Percentiles rank a stretch among this genome's conserved stretches.
phyloP scores from a whole-genome alignment of 495 filamentous ascomycete genomes.

The Penicillium bialowiezense region DNA sequence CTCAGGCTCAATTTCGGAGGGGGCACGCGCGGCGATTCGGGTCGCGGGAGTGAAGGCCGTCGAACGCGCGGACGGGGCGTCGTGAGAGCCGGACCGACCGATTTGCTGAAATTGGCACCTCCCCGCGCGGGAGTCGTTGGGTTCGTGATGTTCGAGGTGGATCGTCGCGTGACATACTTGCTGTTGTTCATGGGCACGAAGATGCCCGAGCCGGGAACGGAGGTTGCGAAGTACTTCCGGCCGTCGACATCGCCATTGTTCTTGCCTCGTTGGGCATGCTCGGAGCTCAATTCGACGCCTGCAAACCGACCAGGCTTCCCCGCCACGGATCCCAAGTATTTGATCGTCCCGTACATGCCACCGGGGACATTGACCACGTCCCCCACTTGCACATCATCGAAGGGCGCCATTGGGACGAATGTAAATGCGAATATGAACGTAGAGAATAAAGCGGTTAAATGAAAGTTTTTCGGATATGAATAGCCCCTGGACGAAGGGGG shows the following conservation, averaged over 20 bases:
- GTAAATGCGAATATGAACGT: constrained; percentile 1
- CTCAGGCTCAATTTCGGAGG: constrained; percentile 56
- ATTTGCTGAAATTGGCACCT: constrained; percentile 71
- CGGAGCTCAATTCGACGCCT: constrained; percentile 85
- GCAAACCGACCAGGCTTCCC: constrained; percentile 91
- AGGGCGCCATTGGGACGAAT: constrained; percentile 29
- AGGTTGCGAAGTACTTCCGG: constrained; percentile 74
- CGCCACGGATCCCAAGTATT: constrained; percentile 81
- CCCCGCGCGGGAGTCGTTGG: constrained; percentile 64
- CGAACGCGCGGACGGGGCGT: constrained; percentile 60
- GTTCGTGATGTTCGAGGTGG: constrained; percentile 57
- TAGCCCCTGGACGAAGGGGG: constrained; percentile 3
- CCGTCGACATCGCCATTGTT: constrained; percentile 97
- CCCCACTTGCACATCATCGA: constrained; percentile 69
- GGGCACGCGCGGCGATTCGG: constrained; percentile 70
- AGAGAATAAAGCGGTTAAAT: constrained; percentile 4
- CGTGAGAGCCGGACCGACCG: constrained; percentile 74
- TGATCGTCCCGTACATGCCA: constrained; percentile 86
- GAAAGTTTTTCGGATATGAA: constrained; percentile 3
- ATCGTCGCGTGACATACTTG: constrained; percentile 61
- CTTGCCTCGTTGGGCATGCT: constrained; percentile 81
- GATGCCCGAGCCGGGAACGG: constrained; percentile 77
- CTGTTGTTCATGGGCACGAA: constrained; percentile 90
- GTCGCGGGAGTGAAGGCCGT: constrained; percentile 73
- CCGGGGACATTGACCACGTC: constrained; percentile 93